Evolutionary conservation across 768 basidiomycete genomes (phyloP), one percentile per base, ranked within the genome.

Genomic region (Podaxis sp.): DNA sequence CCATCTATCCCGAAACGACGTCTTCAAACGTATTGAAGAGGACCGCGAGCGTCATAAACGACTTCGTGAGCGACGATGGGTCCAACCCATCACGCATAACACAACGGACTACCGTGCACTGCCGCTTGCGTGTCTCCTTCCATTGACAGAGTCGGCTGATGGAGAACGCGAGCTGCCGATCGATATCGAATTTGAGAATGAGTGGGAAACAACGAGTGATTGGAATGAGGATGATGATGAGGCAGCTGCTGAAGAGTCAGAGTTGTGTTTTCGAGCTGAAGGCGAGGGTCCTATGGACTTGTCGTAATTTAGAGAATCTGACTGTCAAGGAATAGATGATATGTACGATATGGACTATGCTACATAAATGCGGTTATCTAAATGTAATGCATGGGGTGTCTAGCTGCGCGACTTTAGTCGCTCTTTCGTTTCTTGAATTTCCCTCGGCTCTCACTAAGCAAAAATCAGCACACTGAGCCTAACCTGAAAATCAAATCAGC

Each of bases 21-120:
- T 93, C 29, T 82, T 93, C 70, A 87, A 89, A 63, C 88, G 93
- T 12, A 94, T 96, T 66, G 93, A 96, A 72, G 94, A 96, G 67
- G 94, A 96, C 72, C 81, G 94, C 2, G 94, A 96, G 68, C 85
- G 95, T 65, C 94, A 96, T 69, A 96, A 96, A 75, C 87, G 94
- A 12, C 80, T 96, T 2, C 86, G 94, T 51, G 94, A 96, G 72
- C 85, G 91, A 40, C 85, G 94, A 49, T 96, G 94, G 94, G 91
- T 92, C n/a, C 91, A 93, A 69, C 87, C 89, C 2, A 79, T 87
- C 8, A 80, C 85, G 3, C 86, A 85, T 64, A 80, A 79, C 53
- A 76, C 77, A 22, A 69, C 77, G 12, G 73, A 77, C 1, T 72
- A 78, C 63, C 79, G 75, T 38, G 68, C 73, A 62, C 70, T 82